phyloP scores from a whole-genome alignment of 2,329 filamentous ascomycete genomes.

The Nothopassalora personata region DNA sequence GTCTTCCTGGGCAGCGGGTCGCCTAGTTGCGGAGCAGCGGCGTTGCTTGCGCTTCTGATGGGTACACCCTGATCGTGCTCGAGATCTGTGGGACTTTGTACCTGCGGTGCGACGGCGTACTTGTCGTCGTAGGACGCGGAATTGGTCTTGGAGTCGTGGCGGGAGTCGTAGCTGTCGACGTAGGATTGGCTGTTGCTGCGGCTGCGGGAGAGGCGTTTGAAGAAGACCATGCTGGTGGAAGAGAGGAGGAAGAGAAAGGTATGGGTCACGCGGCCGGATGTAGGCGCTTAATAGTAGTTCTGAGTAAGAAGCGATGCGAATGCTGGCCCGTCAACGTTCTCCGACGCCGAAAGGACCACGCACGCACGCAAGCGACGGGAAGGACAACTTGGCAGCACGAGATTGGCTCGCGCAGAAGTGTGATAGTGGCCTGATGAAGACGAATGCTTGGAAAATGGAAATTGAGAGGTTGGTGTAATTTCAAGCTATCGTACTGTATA shows the following conservation, averaged over 20 bases:
- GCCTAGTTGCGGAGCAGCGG: slow-evolving; percentile 17
- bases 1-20: slow-evolving; percentile 22
- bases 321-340: not conserved
- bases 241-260: not conserved
- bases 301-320: not conserved
- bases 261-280: not conserved
- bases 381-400: not conserved
- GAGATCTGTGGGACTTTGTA: slow-evolving; percentile 12
- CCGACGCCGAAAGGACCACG: not conserved
- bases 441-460: not conserved
- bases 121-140: slow-evolving; percentile 44
- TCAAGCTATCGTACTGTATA: not conserved
- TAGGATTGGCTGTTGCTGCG: slow-evolving; percentile 47
- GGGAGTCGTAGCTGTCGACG: slow-evolving; percentile 42
- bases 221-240: slow-evolving; percentile 38
- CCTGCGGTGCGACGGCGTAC: slow-evolving; percentile 25
- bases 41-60: slow-evolving; percentile 32
- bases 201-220: slow-evolving; percentile 44
- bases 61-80: slow-evolving; percentile 31
- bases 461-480: not conserved
- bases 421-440: not conserved
- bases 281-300: not conserved
- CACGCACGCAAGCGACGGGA: not conserved
- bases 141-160: slow-evolving; percentile 40
- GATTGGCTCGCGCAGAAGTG: not conserved